phyloP scores from a whole-genome alignment of 768 basidiomycete species.

The Hericium erinaceus region DNA sequence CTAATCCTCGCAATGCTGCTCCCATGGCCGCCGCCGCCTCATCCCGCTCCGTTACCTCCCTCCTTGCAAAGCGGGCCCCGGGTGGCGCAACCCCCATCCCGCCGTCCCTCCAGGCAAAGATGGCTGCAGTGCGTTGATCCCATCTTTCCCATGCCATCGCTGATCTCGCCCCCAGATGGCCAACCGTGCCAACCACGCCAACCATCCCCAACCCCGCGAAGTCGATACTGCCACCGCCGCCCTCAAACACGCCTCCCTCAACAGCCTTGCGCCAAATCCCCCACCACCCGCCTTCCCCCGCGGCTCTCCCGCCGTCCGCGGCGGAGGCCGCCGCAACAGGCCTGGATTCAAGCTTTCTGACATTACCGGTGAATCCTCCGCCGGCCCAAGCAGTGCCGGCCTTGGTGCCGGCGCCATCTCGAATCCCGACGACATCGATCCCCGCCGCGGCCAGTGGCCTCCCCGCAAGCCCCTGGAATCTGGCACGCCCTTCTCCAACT shows the following conservation, averaged over 20 bases:
- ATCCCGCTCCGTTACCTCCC: conserved; percentile 25
- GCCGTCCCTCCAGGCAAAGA: conserved; percentile 83
- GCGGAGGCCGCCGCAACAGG: conserved; percentile 34
- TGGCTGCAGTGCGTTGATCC: conserved; percentile 65
- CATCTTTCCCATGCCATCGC: conserved; percentile 5
- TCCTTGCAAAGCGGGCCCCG: conserved; percentile 33
- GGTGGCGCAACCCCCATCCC: conserved; percentile 64
- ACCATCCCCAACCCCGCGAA: conserved; percentile 14
- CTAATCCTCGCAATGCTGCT: neutral
- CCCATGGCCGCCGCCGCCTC: conserved; percentile 12
- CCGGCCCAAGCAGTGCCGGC: conserved; percentile 54
- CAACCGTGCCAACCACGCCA: conserved; percentile 25
- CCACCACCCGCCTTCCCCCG: conserved; percentile 26
- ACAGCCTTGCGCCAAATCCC: conserved; percentile 9
- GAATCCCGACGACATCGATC: conserved; percentile 24
- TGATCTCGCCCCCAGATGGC: conserved; percentile 33
- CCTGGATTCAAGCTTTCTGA: conserved; percentile 56
- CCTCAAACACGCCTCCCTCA: conserved; percentile 28
- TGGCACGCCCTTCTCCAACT: conserved; percentile 77
- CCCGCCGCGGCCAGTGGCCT: conserved; percentile 20
- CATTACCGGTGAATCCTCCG: conserved; percentile 33
- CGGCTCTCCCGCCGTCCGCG: conserved; percentile 27
- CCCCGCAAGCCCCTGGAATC: conserved; percentile 28
- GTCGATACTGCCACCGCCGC: conserved; percentile 34
- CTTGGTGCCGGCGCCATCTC: conserved; percentile 62